phyloP scores from a whole-genome alignment of 1,284 basidiomycete genomes.

The Porodaedalea pini region DNA sequence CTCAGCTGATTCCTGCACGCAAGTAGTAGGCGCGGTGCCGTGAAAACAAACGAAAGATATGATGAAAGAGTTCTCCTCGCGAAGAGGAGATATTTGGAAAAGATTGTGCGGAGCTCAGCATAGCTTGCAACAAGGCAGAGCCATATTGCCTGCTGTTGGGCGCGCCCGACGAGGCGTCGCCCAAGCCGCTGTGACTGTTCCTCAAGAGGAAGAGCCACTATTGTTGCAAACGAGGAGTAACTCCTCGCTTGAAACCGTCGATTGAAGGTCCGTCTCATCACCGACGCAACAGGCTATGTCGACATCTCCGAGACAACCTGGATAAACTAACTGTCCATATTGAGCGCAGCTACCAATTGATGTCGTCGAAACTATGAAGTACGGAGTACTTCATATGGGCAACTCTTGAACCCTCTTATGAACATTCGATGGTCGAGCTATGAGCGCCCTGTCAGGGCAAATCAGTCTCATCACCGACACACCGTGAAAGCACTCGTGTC shows the following conservation, averaged over 20 bases:
- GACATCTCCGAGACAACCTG: neutral
- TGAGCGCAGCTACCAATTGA: too few relatives aligned
- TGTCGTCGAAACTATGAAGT: too few relatives aligned
- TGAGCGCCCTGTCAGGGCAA: too few relatives aligned
- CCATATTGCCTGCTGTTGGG: neutral
- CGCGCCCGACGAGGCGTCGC: neutral
- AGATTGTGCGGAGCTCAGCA: constrained; percentile 1
- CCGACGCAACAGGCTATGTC: neutral
- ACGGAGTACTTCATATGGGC: too few relatives aligned
- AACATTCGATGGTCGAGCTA: too few relatives aligned
- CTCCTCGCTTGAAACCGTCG: neutral
- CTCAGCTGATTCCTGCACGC: too few relatives aligned
- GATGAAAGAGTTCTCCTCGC: neutral
- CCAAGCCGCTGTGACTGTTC: neutral
- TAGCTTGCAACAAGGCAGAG: neutral
- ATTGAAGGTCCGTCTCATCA: neutral
- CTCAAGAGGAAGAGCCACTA: neutral
- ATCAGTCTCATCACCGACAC: too few relatives aligned
- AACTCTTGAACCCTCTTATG: too few relatives aligned
- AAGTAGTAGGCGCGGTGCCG: too few relatives aligned
- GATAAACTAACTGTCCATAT: neutral
- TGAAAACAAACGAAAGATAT: too few relatives aligned
- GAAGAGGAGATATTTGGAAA: neutral
- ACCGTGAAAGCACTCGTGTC: too few relatives aligned
- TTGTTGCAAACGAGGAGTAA: neutral